phyloP scores from a whole-genome alignment of 371 early-diverging fungal genomes.

The Apophysomyces sp. region DNA sequence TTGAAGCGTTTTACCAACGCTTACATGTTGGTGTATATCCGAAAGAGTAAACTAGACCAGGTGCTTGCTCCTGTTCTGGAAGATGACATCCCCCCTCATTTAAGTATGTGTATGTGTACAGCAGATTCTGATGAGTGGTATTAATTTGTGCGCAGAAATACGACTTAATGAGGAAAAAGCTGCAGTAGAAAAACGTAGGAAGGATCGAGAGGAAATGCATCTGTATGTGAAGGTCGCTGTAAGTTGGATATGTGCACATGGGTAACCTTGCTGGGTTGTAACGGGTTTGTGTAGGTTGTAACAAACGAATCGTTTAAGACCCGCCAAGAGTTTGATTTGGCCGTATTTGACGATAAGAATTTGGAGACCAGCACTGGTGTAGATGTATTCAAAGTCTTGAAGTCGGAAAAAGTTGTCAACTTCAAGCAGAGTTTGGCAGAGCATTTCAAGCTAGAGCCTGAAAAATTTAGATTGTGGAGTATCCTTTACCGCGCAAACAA shows the following conservation, averaged over 20 bases:
- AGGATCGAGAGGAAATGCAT: conserved; percentile 73
- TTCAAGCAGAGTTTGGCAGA: conserved; percentile 58
- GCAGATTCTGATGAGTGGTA: background rate
- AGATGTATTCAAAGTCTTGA: conserved; percentile 50
- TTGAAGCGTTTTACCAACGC: conserved; percentile 88
- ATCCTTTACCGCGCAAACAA: conserved; percentile 82
- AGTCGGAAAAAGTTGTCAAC: conserved; percentile 54
- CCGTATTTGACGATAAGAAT: conserved; percentile 62
- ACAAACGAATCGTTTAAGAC: conserved; percentile 60
- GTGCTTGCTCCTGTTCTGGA: conserved; percentile 66
- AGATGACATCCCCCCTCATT: conserved; percentile 76
- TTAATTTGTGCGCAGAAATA: conserved; percentile 35
- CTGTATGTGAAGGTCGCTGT: conserved; percentile 66
- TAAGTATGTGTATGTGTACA: conserved; percentile 47
- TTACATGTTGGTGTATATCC: conserved; percentile 96
- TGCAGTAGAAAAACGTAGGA: conserved; percentile 49
- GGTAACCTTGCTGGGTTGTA: too few relatives aligned
- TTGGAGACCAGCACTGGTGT: conserved; percentile 29
- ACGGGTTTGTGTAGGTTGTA: conserved; percentile 57
- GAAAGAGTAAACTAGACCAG: conserved; percentile 66
- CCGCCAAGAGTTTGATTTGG: conserved; percentile 85
- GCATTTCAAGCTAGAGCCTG: conserved; percentile 47
- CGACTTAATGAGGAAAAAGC: conserved; percentile 64
- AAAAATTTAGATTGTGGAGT: conserved; percentile 81
- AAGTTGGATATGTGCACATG: background rate